phyloP scores from a whole-genome alignment of 2,329 filamentous ascomycete species.

The Penicillium sp. region DNA sequence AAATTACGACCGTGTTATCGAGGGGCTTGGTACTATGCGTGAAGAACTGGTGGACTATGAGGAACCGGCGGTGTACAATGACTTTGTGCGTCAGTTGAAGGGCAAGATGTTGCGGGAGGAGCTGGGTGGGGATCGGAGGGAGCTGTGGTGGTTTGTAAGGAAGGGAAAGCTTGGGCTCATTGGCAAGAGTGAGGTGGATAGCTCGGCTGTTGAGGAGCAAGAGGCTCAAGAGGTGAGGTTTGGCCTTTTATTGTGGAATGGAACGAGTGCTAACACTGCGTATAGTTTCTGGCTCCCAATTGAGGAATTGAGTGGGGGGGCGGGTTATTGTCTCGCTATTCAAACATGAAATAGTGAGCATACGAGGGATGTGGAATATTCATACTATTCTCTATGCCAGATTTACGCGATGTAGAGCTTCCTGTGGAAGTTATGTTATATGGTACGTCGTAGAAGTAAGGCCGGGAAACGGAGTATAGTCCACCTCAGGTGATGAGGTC shows the following conservation, averaged over 20 bases:
- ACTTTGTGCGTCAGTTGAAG: slow-evolving; percentile 64
- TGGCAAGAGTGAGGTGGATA: slow-evolving; percentile 52
- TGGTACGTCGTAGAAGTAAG: background rate
- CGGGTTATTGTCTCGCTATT: background rate
- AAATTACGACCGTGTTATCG: slow-evolving; percentile 64
- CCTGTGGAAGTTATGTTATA: background rate
- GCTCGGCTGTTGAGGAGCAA: slow-evolving; percentile 58
- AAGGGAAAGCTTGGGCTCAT: slow-evolving; percentile 64
- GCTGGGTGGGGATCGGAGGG: slow-evolving; percentile 65
- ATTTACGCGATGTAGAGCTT: background rate
- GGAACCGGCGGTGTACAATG: slow-evolving; percentile 67
- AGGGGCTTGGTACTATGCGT: slow-evolving; percentile 68
- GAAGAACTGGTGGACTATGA: slow-evolving; percentile 68
- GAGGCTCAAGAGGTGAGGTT: slow-evolving; percentile 54
- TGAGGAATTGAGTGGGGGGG: background rate
- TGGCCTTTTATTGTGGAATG: background rate
- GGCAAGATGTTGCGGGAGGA: slow-evolving; percentile 58
- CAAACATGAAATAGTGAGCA: background rate
- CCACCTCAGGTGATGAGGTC: background rate
- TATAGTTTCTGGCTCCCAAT: slow-evolving; percentile 6
- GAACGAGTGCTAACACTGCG: background rate
- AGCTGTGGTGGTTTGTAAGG: slow-evolving; percentile 72
- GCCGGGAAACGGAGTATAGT: background rate
- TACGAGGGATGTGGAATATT: background rate
- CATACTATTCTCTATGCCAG: background rate